phyloP scores from a whole-genome alignment of 306 rosid genomes.

The Medicago ruthenica region DNA sequence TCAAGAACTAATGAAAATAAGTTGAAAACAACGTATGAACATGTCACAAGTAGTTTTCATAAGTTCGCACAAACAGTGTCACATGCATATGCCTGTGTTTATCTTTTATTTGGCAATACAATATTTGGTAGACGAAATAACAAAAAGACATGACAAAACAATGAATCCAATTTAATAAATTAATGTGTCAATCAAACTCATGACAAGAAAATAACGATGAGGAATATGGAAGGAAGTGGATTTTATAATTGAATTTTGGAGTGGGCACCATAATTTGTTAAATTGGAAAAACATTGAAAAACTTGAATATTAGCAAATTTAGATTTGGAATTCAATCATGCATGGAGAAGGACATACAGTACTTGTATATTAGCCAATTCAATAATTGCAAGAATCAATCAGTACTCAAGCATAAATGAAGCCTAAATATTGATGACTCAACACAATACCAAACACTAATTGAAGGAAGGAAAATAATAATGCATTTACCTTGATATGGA shows the following conservation, averaged over 20 bases:
- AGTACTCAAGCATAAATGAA: neutral
- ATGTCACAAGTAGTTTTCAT: too few relatives aligned
- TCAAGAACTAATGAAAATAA: too few relatives aligned
- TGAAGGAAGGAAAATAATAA: neutral
- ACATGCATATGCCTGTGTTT: too few relatives aligned
- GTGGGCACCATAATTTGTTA: neutral
- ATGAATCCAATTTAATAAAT: neutral
- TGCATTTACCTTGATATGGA: neutral
- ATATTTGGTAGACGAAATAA: neutral
- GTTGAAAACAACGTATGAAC: too few relatives aligned
- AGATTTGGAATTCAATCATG: neutral
- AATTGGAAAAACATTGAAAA: neutral
- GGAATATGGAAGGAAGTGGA: neutral
- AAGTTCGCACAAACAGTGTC: too few relatives aligned
- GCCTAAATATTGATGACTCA: neutral
- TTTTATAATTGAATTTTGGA: neutral
- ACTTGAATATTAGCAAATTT: neutral
- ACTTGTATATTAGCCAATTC: neutral
- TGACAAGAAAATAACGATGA: neutral
- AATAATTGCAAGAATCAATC: neutral
- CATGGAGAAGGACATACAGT: constrained; percentile 2
- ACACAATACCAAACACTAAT: neutral
- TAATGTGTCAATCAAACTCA: neutral
- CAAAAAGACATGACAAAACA: neutral
- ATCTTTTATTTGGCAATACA: neutral